Evolutionary conservation across 1,284 basidiomycete species (phyloP), one percentile per base, ranked within the genome.

Genomic region (Cerrena zonata): DNA sequence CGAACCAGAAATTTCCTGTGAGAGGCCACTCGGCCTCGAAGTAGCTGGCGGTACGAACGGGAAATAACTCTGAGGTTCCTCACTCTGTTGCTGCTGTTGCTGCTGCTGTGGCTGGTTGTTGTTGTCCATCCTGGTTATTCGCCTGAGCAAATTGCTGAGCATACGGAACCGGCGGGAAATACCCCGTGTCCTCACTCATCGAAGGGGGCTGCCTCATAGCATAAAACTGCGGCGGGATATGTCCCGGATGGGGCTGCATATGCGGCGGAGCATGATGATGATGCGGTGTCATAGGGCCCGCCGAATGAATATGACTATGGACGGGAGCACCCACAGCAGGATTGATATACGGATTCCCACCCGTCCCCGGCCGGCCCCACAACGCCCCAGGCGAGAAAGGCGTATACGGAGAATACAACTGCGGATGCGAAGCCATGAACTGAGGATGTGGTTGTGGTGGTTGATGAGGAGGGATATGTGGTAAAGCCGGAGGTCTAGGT

Each of bases 261-360:
- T n/a, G n/a, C n/a, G n/a, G n/a, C n/a, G n/a, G n/a, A n/a, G n/a
- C n/a, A n/a, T n/a, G 52, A 18, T 45, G 50, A 12, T 51, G 47
- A 45, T 53, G 45, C 30, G 30, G 30, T 7, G 30, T 34, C 30
- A 34, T 51, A 18, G 39, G 50, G 11, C 50, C 45, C 45, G 51
- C 43, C 19, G 53, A 53, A 22, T 52, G 50, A 44, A 52, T 51
- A 11, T 50, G 43, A 26, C 48, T 36, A 27, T 61, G 64, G 45
- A 84, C 78, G 2, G 86, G 86, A 34, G 84, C 85, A 15, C 86
- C 86, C 0, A 84, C 82, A 13, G 82, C 76, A 4, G 83, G 75
- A 53, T 86, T 86, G 48, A 84, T 78, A 63, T 74, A 77, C 46
- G 80, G 75, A 58, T 85, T 82, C 48, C 30, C 63, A 61, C 22